A percentile compares a stretch with the other conserved stretches of the same genome.
phyloP scores from a whole-genome alignment of 768 basidiomycete genomes.

The Collybiopsis luxurians region DNA sequence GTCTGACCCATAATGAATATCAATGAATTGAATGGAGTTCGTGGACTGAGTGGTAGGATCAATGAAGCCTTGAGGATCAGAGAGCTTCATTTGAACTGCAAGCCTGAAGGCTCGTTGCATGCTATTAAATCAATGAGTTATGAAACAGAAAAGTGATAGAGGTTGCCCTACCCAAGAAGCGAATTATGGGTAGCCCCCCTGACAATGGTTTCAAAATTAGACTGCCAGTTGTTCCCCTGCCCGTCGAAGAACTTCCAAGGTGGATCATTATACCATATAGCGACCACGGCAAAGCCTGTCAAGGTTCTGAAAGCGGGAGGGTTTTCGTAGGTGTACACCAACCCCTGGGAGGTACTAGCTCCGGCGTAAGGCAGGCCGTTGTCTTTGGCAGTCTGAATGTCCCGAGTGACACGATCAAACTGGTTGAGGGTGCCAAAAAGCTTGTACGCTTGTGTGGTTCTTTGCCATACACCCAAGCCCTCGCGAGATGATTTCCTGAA shows the following conservation, averaged over 20 bases:
- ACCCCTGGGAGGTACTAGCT: background rate
- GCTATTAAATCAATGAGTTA: background rate
- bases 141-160: background rate
- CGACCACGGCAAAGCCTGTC: background rate
- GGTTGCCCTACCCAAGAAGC: background rate
- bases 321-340: slow-evolving; percentile 1
- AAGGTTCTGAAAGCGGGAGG: background rate
- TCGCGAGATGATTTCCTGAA: background rate
- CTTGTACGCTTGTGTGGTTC: background rate
- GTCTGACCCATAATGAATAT: background rate
- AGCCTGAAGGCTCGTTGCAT: background rate
- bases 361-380: background rate
- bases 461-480: background rate
- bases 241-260: slow-evolving; percentile 1
- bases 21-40: slow-evolving; percentile 4
- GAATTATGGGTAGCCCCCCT: background rate
- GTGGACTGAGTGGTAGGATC: slow-evolving; percentile 1
- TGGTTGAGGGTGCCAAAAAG: background rate
- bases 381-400: background rate
- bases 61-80: slow-evolving; percentile 4
- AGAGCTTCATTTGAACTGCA: background rate
- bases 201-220: background rate
- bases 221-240: slow-evolving; percentile 2
- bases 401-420: background rate
- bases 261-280: background rate